A percentile compares a stretch with the other conserved stretches of the same genome.
Conservation (phyloP, 768 basidiomycete genomes). For the Leccinum broughii region DNA sequence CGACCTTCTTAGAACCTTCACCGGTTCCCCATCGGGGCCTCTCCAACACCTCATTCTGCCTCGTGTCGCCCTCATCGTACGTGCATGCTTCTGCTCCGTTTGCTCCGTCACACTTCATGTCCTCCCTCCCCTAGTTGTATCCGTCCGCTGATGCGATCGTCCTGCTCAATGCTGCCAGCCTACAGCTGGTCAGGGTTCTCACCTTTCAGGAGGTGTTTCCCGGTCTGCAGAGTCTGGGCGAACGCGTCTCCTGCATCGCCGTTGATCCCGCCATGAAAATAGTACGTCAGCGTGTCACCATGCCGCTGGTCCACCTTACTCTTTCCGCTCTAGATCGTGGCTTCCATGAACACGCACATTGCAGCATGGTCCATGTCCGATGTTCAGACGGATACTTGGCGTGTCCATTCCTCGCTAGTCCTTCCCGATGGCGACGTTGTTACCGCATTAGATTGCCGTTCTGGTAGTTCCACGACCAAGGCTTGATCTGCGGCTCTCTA, state of each 20-base stretch:
- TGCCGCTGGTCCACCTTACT: constrained; percentile 2
- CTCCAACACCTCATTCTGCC: constrained; percentile 60
- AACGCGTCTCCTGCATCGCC: constrained; percentile 58
- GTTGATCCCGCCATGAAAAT: constrained; percentile 82
- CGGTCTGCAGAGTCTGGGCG: constrained; percentile 42
- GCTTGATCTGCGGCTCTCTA: constrained; percentile 18
- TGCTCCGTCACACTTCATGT: constrained; percentile 1
- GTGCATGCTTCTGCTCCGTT: constrained; percentile 26
- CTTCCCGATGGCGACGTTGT: constrained; percentile 56
- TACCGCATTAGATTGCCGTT: constrained; percentile 69
- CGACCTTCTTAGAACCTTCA: constrained; percentile 45
- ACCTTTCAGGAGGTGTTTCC: constrained; percentile 85
- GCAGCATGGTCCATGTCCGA: constrained; percentile 81
- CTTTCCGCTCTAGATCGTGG: constrained; percentile 57
- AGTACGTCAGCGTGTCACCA: constrained; percentile 46
- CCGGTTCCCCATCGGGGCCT: constrained; percentile 52
- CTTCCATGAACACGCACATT: constrained; percentile 64
- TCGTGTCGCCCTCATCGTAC: constrained; percentile 58
- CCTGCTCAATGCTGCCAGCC: constrained; percentile 67
- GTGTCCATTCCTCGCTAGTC: constrained; percentile 78
- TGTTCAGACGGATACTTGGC: constrained; percentile 63
- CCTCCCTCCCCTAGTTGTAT: constrained; percentile 52
- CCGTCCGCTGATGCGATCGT: constrained; percentile 70
- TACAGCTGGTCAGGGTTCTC: constrained; percentile 66
- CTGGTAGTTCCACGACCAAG: constrained; percentile 47